Base-by-base conservation (phyloP, 257 asterid genomes). In the Solanum habrochaites region DNA sequence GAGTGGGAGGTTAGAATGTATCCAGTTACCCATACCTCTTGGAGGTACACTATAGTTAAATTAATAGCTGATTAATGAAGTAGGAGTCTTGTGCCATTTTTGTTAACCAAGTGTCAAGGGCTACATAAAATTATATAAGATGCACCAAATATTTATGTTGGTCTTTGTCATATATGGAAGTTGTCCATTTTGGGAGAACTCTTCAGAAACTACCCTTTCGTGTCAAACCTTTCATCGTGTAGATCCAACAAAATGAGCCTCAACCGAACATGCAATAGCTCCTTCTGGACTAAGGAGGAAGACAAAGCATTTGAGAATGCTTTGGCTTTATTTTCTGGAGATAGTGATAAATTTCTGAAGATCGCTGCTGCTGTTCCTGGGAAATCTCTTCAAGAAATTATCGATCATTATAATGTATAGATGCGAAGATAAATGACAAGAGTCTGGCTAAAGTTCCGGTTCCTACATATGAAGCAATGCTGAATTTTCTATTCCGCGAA, bases 201-300 rank as follows among this genome's bases (percentile, higher is more conserved):
- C 84, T 80, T 80, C 27, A 80, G 27, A 27, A 27, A 78, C 43
- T 29, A 47, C 67, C 43, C 85, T 80, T 80, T 80, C 43, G 40
- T 31, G 40, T 80, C 29, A 47, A 49, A 80, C 42, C 27, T 23
- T 40, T 31, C 43, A 80, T 21, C 31, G 7, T 49, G 7, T 29
- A 80, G 66, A 43, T 78, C 42, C 40, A 80, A 80, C 67, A 80
- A 80, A 80, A 80, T 80, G 84, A 80, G 39, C 84, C 4, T 37
- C 25, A 14, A 80, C 42, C 84, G 35, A 49, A 47, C 42, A 80
- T 80, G 84, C 84, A 80, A 47, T 47, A 45, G 42, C 42, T 47
- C 84, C 42, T 80, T 62, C 66, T 80, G 84, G 84, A 80, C 84
- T 6, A 67, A 66, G 88, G 93, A 92, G 86, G 66, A 80, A 80